These are phyloP conservation scores for Erysimum cheiri DNA, from an alignment of 441 rosid genomes.

Conservation along the genomic window DNA sequence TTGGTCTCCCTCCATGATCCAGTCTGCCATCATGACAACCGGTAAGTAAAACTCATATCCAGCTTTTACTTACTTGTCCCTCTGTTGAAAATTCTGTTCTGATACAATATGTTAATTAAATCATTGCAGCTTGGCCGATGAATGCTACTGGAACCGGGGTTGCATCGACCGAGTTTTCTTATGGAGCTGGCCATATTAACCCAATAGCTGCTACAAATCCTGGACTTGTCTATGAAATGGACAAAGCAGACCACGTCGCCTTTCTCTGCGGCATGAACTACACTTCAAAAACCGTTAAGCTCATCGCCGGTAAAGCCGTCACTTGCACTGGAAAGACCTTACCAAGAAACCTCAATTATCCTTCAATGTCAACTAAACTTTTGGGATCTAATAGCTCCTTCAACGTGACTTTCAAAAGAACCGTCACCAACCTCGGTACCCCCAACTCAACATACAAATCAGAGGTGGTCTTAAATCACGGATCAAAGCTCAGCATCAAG, in stretches of 20 bases:
- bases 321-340: conserved; percentile 20
- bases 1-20: conserved; percentile 65
- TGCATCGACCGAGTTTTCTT: conserved; percentile 31
- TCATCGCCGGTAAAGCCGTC: conserved; percentile 21
- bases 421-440: conserved; percentile 57
- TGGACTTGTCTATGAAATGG: conserved; percentile 35
- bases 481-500: conserved; percentile 30
- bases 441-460: conserved; percentile 51
- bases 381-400: conserved; percentile 20
- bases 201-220: conserved; percentile 35
- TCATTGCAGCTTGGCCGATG: conserved; percentile 39
- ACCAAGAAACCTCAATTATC: conserved; percentile 39
- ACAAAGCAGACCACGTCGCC: conserved; percentile 26
- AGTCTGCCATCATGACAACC: conserved; percentile 70
- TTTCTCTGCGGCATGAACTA: conserved; percentile 37
- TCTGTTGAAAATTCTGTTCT: neutral
- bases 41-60: conserved; percentile 39
- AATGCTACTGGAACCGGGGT: conserved; percentile 6
- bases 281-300: neutral
- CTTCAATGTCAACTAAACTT: conserved; percentile 36
- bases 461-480: conserved; percentile 1
- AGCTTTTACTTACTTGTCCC: neutral
- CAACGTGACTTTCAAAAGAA: conserved; percentile 42
- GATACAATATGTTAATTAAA: neutral
- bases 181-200: conserved; percentile 43